phyloP scores from a whole-genome alignment of 257 asterid genomes.

The Eustoma russellianum region DNA sequence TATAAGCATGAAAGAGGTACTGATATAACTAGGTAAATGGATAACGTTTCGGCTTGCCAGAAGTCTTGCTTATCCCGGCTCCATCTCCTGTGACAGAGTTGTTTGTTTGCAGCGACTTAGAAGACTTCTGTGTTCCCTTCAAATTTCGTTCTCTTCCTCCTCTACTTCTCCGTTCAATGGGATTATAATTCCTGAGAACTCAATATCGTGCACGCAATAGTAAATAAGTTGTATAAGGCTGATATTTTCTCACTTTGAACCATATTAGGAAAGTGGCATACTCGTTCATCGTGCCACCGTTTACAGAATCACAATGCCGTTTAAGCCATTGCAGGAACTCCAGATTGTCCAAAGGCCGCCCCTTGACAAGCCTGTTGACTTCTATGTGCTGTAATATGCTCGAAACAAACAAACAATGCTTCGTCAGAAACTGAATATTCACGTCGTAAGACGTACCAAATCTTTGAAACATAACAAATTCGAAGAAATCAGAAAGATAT shows the following conservation, averaged over 20 bases:
- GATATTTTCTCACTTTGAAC: background rate
- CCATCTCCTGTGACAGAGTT: slow-evolving; percentile 25
- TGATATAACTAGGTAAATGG: background rate
- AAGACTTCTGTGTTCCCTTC: slow-evolving; percentile 48
- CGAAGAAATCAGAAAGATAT: background rate
- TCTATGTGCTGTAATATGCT: slow-evolving; percentile 70
- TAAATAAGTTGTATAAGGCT: slow-evolving; percentile 3
- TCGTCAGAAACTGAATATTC: background rate
- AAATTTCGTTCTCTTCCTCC: slow-evolving; percentile 56
- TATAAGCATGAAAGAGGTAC: slow-evolving; percentile 1
- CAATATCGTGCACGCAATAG: slow-evolving; percentile 14
- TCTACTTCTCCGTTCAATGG: slow-evolving; percentile 77
- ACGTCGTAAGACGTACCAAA: too few species aligned
- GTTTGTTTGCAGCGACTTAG: slow-evolving; percentile 64
- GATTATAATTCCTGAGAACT: slow-evolving; percentile 61
- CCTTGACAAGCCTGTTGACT: slow-evolving; percentile 83
- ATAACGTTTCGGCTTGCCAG: slow-evolving; percentile 23
- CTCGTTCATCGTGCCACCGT: slow-evolving; percentile 86
- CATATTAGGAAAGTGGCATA: slow-evolving; percentile 22
- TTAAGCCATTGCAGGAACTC: slow-evolving; percentile 96
- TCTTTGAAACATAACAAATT: background rate
- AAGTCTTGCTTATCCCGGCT: slow-evolving; percentile 36
- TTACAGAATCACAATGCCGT: slow-evolving; percentile 80
- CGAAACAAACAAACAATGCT: background rate
- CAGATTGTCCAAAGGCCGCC: slow-evolving; percentile 88